Evolutionary conservation across 371 early-diverging fungal genomes (phyloP).

Genomic region (Mortierella sp.): DNA sequence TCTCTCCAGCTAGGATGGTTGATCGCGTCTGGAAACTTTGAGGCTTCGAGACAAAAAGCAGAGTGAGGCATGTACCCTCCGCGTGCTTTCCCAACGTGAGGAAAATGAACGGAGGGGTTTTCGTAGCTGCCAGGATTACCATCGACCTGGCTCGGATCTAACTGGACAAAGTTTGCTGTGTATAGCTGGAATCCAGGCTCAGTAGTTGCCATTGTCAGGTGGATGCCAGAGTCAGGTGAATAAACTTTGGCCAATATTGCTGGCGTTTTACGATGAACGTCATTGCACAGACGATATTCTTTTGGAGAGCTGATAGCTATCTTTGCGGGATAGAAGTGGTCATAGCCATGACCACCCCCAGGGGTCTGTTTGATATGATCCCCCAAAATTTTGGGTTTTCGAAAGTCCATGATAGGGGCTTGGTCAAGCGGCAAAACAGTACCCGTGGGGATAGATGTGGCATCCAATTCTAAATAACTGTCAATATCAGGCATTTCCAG

Average conservation of each 20-base stretch:
- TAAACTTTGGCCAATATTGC: conserved; percentile 61
- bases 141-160: conserved; percentile 60
- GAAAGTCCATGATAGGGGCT: conserved; percentile 67
- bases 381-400: conserved; percentile 63
- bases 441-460: conserved; percentile 77
- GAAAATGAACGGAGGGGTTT: neutral
- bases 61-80: conserved; percentile 58
- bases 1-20: conserved; percentile 69
- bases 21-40: conserved; percentile 76
- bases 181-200: conserved; percentile 86
- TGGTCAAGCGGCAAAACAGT: conserved; percentile 58
- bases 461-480: conserved; percentile 66
- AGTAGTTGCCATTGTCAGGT: conserved; percentile 68
- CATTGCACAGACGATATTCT: conserved; percentile 44
- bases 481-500: conserved; percentile 64
- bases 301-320: conserved; percentile 5
- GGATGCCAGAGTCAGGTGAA: conserved; percentile 73
- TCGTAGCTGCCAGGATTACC: conserved; percentile 11
- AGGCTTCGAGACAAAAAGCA: conserved; percentile 79
- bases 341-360: conserved; percentile 63
- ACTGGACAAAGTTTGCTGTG: conserved; percentile 72
- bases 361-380: conserved; percentile 58
- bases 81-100: conserved; percentile 35
- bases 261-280: conserved; percentile 61
- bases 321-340: conserved; percentile 70